phyloP scores from a whole-genome alignment of 495 filamentous ascomycete species.

The Bathelium albidoporum region DNA sequence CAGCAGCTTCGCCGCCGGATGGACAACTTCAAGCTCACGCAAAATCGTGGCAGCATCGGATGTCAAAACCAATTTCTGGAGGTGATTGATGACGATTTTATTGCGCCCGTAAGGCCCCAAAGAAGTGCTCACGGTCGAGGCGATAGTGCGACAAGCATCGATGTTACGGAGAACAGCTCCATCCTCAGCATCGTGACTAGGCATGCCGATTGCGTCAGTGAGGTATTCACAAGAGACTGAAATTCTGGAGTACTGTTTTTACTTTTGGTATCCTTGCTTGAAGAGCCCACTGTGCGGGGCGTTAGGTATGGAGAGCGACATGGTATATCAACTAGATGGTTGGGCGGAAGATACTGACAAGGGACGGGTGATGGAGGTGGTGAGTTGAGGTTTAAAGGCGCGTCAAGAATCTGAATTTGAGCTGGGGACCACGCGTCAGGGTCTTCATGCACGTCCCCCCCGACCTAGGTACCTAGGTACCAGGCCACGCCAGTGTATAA shows the following conservation, averaged over 20 bases:
- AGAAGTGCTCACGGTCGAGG: constrained; percentile 91
- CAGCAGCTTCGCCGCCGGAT: constrained; percentile 95
- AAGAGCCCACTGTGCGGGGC: constrained; percentile 90
- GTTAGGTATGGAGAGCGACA: constrained; percentile 91
- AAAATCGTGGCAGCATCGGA: constrained; percentile 97
- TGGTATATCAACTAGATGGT: constrained; percentile 27
- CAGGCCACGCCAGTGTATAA: too few species aligned
- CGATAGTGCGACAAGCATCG: constrained; percentile 93
- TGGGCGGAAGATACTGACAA: background rate
- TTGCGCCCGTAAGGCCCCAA: constrained; percentile 96
- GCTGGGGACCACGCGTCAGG: too few species aligned
- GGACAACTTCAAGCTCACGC: constrained; percentile 94
- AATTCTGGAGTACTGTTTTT: constrained; percentile 28
- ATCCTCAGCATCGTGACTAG: constrained; percentile 95
- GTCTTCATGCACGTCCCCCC: too few species aligned
- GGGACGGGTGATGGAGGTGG: too few species aligned
- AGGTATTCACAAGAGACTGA: constrained; percentile 19
- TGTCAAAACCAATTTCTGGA: constrained; percentile 99
- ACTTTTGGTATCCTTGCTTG: constrained; percentile 96
- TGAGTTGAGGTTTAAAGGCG: background rate
- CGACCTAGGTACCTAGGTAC: too few species aligned
- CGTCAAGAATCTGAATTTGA: constrained; percentile 5
- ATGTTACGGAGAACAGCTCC: constrained; percentile 97
- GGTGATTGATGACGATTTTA: constrained; percentile 99
- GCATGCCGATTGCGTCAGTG: constrained; percentile 5